Evolutionary conservation across 2,329 filamentous ascomycete species (phyloP), one percentile per base, ranked within the genome.

Genomic region (Penicillium palitans): DNA sequence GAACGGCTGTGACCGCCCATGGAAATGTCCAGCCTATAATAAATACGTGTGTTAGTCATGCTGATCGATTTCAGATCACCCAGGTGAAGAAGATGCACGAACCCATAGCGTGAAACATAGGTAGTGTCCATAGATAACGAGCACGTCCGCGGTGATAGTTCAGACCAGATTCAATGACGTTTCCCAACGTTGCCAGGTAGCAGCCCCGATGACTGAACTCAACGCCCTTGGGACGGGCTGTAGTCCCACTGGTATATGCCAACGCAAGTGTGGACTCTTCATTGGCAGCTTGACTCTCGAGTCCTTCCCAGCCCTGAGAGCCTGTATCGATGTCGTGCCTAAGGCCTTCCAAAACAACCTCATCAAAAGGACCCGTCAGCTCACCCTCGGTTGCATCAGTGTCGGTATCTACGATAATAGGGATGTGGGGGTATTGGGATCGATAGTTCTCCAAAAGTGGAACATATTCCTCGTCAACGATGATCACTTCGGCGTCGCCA

Each of bases 211-310:
- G 91, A 1, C 91, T 97, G 71, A 90, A 97, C 55, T 96, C 87
- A 3, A 97, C 93, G 6, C 95, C 95, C 74, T 99, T 98, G 2
- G 95, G 95, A 31, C 84, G 82, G 0, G 93, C 92, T 0, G 95
- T 98, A 1, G 95, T 98, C 4, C 93, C 93, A 29, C 90, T 95
- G 0, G 95, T 99, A 74, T 98, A 98, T 1, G 93, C 91, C 55
- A 99, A 86, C 3, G 93, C 91, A 60, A 98, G 83, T 66, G 91
- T 83, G 60, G 86, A 87, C 65, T 96, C 89, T 73, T 99, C 95
- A 67, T 91, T 83, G 1, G 81, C 78, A 3, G 84, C 84, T 64
- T 92, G 87, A 2, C 85, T 82, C 61, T 90, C 83, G 25, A 98
- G 82, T 0, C 85, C 90, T 15, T 81, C 82, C 93, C 95, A 99